Conservation (phyloP, 1,284 basidiomycete species). For the Malassezia arunalokei region DNA sequence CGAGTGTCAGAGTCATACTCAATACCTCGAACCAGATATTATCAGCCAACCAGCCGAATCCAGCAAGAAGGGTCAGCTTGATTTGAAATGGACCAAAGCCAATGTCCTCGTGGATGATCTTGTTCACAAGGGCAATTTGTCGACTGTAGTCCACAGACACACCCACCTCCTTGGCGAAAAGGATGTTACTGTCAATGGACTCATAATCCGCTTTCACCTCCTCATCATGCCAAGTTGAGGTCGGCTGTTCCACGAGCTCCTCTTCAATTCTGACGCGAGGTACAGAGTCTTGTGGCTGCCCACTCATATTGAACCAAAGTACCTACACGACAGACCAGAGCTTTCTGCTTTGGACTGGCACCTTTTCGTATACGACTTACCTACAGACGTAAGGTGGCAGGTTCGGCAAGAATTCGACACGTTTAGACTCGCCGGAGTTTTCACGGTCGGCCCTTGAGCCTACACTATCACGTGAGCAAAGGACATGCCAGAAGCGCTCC, state of each 20-base stretch:
- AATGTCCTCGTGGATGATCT: slow-evolving; percentile 44
- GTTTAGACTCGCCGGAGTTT: too few relatives aligned
- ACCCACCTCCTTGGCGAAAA: slow-evolving; percentile 32
- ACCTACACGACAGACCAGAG: too few relatives aligned
- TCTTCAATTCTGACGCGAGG: background rate
- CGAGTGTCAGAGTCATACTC: slow-evolving; percentile 31
- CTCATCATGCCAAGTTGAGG: background rate
- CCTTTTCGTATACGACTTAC: too few relatives aligned
- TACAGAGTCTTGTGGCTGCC: background rate
- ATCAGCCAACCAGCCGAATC: slow-evolving; percentile 53
- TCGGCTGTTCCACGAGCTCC: background rate
- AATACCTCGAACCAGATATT: slow-evolving; percentile 35
- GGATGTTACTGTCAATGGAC: slow-evolving; percentile 9
- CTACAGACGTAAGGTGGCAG: too few relatives aligned
- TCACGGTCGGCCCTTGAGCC: too few relatives aligned
- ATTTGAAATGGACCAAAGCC: slow-evolving; percentile 57
- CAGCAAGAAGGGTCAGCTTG: slow-evolving; percentile 54
- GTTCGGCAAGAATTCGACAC: too few relatives aligned
- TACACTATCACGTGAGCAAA: too few relatives aligned
- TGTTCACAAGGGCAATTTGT: slow-evolving; percentile 32
- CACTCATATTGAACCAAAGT: background rate
- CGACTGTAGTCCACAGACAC: slow-evolving; percentile 29
- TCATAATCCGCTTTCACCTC: background rate
- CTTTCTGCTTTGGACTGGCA: too few relatives aligned
- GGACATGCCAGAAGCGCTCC: too few relatives aligned